phyloP scores from a whole-genome alignment of 1,139 yeast genomes.

The Diutina sp. region DNA sequence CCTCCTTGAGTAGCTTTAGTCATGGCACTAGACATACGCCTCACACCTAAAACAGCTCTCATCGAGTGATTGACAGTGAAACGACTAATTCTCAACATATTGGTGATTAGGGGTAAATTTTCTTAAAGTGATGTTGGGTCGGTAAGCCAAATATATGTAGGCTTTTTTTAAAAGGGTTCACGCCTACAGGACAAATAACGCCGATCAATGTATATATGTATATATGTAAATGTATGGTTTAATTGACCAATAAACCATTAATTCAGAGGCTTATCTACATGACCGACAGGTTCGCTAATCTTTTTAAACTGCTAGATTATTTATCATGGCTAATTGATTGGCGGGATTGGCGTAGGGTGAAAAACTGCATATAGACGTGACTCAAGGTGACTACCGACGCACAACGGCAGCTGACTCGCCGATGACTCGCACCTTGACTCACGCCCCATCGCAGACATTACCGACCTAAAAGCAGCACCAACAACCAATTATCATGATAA shows the following conservation, averaged over 20 bases:
- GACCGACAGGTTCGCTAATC: background rate
- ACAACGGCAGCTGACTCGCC: background rate
- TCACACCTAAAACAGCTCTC: background rate
- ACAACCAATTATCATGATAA: background rate
- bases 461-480: background rate
- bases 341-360: background rate
- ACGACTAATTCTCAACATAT: too few species aligned
- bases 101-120: background rate
- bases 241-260: too few species aligned
- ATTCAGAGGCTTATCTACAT: background rate
- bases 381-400: background rate
- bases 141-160: too few species aligned
- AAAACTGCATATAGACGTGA: background rate
- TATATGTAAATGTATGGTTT: too few species aligned
- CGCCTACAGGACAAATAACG: too few species aligned
- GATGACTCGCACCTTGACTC: background rate
- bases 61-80: too few species aligned
- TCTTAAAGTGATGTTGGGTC: too few species aligned
- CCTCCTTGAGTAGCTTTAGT: background rate
- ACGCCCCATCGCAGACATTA: background rate
- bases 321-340: background rate
- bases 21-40: background rate
- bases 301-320: background rate
- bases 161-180: too few species aligned
- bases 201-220: too few species aligned